phyloP scores from a whole-genome alignment of 768 basidiomycete species.

The Lactarius quietus region DNA sequence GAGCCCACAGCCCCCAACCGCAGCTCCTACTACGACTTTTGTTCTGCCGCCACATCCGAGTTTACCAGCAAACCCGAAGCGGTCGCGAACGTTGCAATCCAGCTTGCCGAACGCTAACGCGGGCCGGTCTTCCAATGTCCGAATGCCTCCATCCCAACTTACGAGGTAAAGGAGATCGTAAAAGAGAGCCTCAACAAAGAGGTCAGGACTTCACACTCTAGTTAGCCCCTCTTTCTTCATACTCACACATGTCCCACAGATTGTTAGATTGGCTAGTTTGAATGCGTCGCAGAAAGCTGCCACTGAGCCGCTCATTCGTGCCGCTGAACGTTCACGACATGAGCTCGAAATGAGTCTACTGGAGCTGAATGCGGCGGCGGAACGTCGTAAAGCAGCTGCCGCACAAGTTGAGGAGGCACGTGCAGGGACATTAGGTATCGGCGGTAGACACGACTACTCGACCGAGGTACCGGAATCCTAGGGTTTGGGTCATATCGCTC shows the following conservation, averaged over 20 bases:
- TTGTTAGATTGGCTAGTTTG: constrained; percentile 16
- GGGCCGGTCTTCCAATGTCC: constrained; percentile 16
- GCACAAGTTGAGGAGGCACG: constrained; percentile 59
- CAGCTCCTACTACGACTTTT: neutral
- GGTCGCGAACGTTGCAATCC: constrained; percentile 10
- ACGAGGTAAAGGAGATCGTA: constrained; percentile 15
- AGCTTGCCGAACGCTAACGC: neutral
- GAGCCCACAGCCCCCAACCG: constrained; percentile 16
- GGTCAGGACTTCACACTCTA: neutral
- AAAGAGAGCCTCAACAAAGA: constrained; percentile 22
- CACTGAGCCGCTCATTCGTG: constrained; percentile 15
- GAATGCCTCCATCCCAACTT: constrained; percentile 16
- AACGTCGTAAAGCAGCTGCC: constrained; percentile 54
- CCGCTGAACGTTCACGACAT: constrained; percentile 42
- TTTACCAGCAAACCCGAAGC: constrained; percentile 9
- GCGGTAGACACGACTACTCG: constrained; percentile 10
- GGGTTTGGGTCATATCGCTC: neutral
- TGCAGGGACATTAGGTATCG: constrained; percentile 50
- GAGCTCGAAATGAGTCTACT: constrained; percentile 59
- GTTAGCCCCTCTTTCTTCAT: neutral
- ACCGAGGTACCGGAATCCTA: constrained; percentile 12
- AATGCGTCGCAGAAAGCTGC: constrained; percentile 20
- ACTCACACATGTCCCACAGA: neutral
- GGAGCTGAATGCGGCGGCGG: constrained; percentile 57
- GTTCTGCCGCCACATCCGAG: neutral